These are phyloP conservation scores for Rhexocercosporidium sp. DNA, from an alignment of 2,329 filamentous ascomycete species.

Conservation along the genomic window DNA sequence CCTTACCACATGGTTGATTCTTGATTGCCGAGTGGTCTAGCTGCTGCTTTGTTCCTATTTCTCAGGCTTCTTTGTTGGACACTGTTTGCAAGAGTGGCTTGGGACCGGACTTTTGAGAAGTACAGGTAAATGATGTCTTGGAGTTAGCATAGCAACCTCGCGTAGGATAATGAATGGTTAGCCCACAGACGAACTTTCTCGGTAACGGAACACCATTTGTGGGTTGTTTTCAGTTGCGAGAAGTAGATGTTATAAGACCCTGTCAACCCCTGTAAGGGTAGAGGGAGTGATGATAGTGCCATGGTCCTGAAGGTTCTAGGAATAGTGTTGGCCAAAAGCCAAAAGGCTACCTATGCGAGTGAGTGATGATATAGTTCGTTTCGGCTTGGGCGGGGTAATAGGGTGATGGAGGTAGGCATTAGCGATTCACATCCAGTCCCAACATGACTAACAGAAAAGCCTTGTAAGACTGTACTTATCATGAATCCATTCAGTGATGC, in stretches of 20 bases:
- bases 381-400: too few relatives aligned
- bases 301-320: too few relatives aligned
- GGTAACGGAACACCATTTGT: background rate
- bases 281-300: background rate
- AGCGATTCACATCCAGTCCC: background rate
- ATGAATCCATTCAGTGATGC: background rate
- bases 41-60: background rate
- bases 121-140: too few relatives aligned
- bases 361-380: background rate
- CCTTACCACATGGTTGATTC: background rate
- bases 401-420: background rate
- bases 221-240: background rate
- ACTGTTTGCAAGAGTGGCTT: too few relatives aligned
- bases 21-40: conserved; percentile 1
- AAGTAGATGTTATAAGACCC: background rate
- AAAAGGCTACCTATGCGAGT: background rate
- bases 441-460: background rate
- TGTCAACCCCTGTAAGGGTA: too few relatives aligned
- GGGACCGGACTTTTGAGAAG: too few relatives aligned
- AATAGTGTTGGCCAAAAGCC: background rate
- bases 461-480: conserved; percentile 9
- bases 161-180: too few relatives aligned
- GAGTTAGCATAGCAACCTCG: too few relatives aligned
- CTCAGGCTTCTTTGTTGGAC: background rate
- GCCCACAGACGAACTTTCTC: too few relatives aligned